Conservation (phyloP, 2,329 filamentous ascomycete species). For the Scleromitrula shiraiana region DNA sequence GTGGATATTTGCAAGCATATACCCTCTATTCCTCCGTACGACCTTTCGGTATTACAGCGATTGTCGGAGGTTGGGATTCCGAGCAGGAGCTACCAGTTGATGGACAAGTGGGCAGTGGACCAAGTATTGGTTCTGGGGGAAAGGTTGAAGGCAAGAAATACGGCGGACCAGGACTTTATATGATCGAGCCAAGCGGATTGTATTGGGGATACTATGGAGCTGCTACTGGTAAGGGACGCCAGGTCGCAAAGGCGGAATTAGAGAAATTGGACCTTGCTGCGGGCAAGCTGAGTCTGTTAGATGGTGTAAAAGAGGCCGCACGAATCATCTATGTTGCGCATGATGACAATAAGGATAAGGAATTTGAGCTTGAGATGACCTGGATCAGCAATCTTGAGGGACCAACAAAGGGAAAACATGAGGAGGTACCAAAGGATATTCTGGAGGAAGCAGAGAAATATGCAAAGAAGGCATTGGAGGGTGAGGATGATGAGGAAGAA, state of each 20-base stretch:
- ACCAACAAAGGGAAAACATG: conserved; percentile 85
- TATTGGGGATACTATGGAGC: conserved; percentile 99
- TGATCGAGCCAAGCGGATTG: conserved; percentile 94
- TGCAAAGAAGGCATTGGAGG: conserved; percentile 83
- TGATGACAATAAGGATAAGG: conserved; percentile 99
- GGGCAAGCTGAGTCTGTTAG: conserved; percentile 66
- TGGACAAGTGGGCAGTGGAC: conserved; percentile 80
- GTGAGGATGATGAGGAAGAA: conserved; percentile 75
- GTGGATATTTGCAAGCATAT: conserved; percentile 93
- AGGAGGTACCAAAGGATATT: conserved; percentile 87
- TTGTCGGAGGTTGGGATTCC: conserved; percentile 88
- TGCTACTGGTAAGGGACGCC: conserved; percentile 91
- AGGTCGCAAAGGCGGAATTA: conserved; percentile 94
- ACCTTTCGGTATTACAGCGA: conserved; percentile 92
- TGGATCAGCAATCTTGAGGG: conserved; percentile 85
- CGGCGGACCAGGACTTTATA: conserved; percentile 91
- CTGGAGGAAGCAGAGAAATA: conserved; percentile 86
- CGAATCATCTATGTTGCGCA: conserved; percentile 96
- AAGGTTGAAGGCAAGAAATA: conserved; percentile 68
- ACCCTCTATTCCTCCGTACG: conserved; percentile 95
- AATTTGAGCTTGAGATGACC: conserved; percentile 98
- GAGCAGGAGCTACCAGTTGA: conserved; percentile 80
- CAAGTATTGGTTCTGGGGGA: conserved; percentile 71
- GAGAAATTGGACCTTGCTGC: conserved; percentile 90
- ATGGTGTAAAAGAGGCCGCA: conserved; percentile 93